Conservation (phyloP, 2,329 filamentous ascomycete species). For the Stylonectria norvegica region DNA sequence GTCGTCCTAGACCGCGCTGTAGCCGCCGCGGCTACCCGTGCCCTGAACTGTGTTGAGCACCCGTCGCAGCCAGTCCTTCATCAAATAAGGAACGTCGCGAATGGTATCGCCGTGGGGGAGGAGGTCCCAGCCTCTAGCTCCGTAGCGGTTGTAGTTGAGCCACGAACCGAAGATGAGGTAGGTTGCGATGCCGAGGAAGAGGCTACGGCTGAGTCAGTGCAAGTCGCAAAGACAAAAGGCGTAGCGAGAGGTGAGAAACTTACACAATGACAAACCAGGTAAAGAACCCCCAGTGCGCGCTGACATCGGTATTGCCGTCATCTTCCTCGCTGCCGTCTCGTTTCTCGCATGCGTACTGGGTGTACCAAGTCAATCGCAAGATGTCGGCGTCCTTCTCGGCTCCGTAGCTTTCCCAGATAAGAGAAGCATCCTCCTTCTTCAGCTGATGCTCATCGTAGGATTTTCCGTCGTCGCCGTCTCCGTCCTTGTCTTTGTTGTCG, state of each 20-base stretch:
- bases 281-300: conserved; percentile 84
- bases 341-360: conserved; percentile 78
- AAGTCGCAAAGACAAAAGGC: not conserved
- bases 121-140: conserved; percentile 90
- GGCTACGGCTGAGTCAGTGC: conserved; percentile 47
- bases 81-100: conserved; percentile 84
- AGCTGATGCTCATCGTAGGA: conserved; percentile 49
- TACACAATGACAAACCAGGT: conserved; percentile 96
- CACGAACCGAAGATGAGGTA: conserved; percentile 98
- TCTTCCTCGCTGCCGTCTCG: conserved; percentile 41
- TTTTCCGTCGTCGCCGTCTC: conserved; percentile 36
- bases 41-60: conserved; percentile 83
- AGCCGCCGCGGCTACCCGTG: conserved; percentile 79
- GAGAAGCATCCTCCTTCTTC: conserved; percentile 55
- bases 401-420: conserved; percentile 75
- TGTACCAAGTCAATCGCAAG: conserved; percentile 78
- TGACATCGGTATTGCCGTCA: conserved; percentile 45
- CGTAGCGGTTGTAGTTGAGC: conserved; percentile 98
- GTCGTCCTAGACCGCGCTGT: conserved; percentile 74
- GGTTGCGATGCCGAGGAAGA: conserved; percentile 78
- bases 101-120: conserved; percentile 90
- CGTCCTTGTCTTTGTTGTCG: conserved; percentile 38
- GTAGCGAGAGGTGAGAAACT: conserved; percentile 36
- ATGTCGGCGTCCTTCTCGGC: conserved; percentile 55
- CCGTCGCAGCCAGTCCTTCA: conserved; percentile 81